A percentile compares a stretch with the other conserved stretches of the same genome.
Conservation (phyloP, 2,329 filamentous ascomycete species). For the Tolypocladium album region DNA sequence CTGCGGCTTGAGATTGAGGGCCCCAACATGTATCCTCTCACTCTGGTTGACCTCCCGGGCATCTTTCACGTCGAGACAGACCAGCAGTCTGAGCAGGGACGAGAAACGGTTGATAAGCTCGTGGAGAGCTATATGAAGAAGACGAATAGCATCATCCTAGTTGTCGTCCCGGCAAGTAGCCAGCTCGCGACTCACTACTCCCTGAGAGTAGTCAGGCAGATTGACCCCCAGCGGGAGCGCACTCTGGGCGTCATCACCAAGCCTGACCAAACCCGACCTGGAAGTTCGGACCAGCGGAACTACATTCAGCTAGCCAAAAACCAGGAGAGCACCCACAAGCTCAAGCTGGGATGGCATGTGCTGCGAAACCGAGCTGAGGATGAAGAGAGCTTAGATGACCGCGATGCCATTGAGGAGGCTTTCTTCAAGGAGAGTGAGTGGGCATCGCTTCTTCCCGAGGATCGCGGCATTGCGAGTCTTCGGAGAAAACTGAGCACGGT, state of each 20-base stretch:
- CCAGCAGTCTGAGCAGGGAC: conserved; percentile 18
- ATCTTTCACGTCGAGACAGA: conserved; percentile 22
- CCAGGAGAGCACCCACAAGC: conserved; percentile 10
- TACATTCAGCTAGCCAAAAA: conserved; percentile 25
- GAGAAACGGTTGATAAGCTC: conserved; percentile 21
- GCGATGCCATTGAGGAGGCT: conserved; percentile 18
- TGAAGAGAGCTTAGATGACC: conserved; percentile 16
- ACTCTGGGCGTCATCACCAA: conserved; percentile 50
- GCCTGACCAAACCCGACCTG: conserved; percentile 30
- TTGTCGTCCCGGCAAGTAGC: conserved; percentile 37
- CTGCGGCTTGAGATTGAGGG: conserved; percentile 34
- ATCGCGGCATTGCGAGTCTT: conserved; percentile 19
- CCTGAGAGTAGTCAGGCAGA: conserved; percentile 27
- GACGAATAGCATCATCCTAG: conserved; percentile 47
- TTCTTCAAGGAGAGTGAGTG: conserved; percentile 16
- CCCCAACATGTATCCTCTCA: conserved; percentile 33
- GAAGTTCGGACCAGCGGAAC: conserved; percentile 25
- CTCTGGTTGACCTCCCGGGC: conserved; percentile 45
- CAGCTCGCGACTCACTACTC: conserved; percentile 43
- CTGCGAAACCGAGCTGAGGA: conserved; percentile 35
- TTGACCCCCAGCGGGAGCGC: conserved; percentile 31
- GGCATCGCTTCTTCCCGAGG: conserved; percentile 15
- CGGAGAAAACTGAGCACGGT: conserved; percentile 22
- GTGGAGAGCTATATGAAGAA: conserved; percentile 44
- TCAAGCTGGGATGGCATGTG: conserved; percentile 40